Conservation (phyloP, 805 yeast genomes). For the Kodamaea kaohsiungensis region DNA sequence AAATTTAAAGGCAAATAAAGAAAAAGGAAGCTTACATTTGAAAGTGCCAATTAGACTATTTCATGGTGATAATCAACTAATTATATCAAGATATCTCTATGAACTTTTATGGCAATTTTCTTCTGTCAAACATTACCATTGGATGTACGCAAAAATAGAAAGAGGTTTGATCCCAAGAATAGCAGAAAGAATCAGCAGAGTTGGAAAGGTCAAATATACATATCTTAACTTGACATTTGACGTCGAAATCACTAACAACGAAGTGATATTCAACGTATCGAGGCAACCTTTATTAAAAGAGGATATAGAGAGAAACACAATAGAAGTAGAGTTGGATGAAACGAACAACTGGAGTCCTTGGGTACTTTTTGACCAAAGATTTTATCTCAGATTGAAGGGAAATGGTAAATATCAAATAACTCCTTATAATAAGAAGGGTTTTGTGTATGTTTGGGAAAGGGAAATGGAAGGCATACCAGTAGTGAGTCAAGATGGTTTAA, state of each 20-base stretch:
- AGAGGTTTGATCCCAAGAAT: constrained; percentile 32
- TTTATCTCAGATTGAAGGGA: constrained; percentile 30
- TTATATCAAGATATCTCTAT: constrained; percentile 33
- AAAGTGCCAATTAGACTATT: constrained; percentile 13
- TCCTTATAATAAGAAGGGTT: constrained; percentile 8
- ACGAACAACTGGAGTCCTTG: constrained; percentile 24
- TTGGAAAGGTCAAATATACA: not conserved
- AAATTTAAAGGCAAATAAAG: constrained; percentile 2
- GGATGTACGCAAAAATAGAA: constrained; percentile 41
- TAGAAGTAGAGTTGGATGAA: not conserved
- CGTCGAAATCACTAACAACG: not conserved
- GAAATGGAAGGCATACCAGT: constrained; percentile 8
- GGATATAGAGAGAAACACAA: constrained; percentile 10
- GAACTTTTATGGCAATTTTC: constrained; percentile 28
- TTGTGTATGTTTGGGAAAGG: not conserved
- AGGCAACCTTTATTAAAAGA: constrained; percentile 25
- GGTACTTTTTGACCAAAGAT: constrained; percentile 41
- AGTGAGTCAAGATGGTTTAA: not conserved
- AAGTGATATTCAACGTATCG: constrained; percentile 12
- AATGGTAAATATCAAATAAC: not conserved
- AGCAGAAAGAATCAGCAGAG: not conserved
- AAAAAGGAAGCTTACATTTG: constrained; percentile 13
- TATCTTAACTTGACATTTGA: constrained; percentile 26
- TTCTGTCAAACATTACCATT: constrained; percentile 36
- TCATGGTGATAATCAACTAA: constrained; percentile 14